Base-by-base conservation (phyloP, 441 rosid genomes). In the Bocquillonia castaneifolia region DNA sequence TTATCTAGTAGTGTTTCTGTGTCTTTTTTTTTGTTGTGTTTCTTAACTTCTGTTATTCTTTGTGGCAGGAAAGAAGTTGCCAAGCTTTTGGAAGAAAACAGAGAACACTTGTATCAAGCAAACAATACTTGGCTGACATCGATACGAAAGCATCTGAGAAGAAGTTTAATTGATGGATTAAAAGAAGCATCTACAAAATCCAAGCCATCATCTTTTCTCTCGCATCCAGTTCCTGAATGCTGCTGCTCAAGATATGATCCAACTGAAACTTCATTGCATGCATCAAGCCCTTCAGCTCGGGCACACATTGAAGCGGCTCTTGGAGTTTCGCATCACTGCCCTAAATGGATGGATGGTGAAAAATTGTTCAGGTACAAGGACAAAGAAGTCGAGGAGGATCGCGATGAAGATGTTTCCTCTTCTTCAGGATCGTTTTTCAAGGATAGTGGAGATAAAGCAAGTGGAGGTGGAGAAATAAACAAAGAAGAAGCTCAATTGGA, bases 151-250 rank as follows among this genome's bases (percentile, higher is more conserved):
- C 92, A 85, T 78, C 75, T 94, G 55, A 83, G 88, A 51, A 82
- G 78, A 71, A 87, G 89, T 69, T 80, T 89, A 75, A 82, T 87
- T 8, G 90, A 90, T 64, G 92, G 99, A 58, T 75, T 84, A 68
- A 74, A 77, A 13, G 79, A 80, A 72, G 88, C 94, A 28, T 86
- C 86, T 1, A 65, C 66, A 32, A 82, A 63, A 67, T 83, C 91
- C 37, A 94, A 90, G 79, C 73, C 72, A 0, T 73, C 58, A n/a
- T 77, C 92, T 64, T 92, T 92, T 73, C 88, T 94, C 32, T 82
- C 92, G 6, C 92, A 91, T 77, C 96, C 97, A 0, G 82, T 85
- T 54, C 97, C 97, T 0, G 99, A 94, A 78, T 94, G 99, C 79
- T 86, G 91, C 74, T 91, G 97, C 82, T 59, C 73, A 47, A 80